These are phyloP conservation scores for Paraleonurus japonicus DNA, from an alignment of 257 asterid genomes.

Conservation along the genomic window DNA sequence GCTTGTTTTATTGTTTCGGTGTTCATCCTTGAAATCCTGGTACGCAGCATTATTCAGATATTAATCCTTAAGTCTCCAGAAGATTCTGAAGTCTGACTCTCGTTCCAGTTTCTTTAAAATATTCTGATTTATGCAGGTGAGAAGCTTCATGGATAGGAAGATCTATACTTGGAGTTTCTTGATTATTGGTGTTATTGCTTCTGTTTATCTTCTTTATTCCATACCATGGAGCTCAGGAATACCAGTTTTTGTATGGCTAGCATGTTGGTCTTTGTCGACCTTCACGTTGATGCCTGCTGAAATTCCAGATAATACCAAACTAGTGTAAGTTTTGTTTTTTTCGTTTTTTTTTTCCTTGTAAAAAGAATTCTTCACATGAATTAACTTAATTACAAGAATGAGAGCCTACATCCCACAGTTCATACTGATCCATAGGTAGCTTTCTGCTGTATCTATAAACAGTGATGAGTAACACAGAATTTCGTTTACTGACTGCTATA, in stretches of 20 bases:
- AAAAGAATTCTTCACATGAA: not conserved
- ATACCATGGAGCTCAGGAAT: slow-evolving; percentile 52
- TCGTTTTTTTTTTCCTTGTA: not conserved
- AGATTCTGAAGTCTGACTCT: slow-evolving; percentile 10
- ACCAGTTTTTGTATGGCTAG: slow-evolving; percentile 63
- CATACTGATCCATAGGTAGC: not conserved
- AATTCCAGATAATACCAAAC: slow-evolving; percentile 87
- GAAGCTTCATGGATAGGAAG: slow-evolving; percentile 80
- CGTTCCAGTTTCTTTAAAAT: slow-evolving; percentile 22
- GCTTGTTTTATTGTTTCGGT: slow-evolving; percentile 52
- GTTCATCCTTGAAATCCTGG: slow-evolving; percentile 90
- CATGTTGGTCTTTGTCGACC: slow-evolving; percentile 77
- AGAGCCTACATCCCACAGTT: not conserved
- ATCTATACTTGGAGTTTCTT: slow-evolving; percentile 88
- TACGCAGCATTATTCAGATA: slow-evolving; percentile 29
- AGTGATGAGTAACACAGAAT: not conserved
- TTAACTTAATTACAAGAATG: not conserved
- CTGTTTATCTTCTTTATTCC: slow-evolving; percentile 58
- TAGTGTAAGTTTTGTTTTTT: slow-evolving; percentile 60
- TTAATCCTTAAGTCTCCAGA: slow-evolving; percentile 22
- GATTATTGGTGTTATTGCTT: slow-evolving; percentile 62
- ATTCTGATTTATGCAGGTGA: slow-evolving; percentile 55
- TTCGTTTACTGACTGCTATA: slow-evolving; percentile 6
- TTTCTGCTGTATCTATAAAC: not conserved
- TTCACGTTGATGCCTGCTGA: slow-evolving; percentile 98